Conservation (phyloP, 306 rosid genomes). For the Lagenaria siceraria region DNA sequence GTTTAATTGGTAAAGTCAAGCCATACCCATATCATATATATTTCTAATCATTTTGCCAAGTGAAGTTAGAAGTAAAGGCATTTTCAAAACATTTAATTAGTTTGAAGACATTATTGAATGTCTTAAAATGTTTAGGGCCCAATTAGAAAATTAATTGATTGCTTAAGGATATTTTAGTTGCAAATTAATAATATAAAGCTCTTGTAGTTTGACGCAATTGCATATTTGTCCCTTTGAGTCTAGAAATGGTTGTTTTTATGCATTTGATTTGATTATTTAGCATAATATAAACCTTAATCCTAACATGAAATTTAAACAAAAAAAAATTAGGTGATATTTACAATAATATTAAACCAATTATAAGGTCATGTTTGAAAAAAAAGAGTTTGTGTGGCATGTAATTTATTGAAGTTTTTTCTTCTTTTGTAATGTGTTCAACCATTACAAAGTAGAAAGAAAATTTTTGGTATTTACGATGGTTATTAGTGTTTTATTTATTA, state of each 20-base stretch:
- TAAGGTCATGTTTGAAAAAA: not conserved
- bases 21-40: not conserved
- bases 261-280: not conserved
- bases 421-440: no score
- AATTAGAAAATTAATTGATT: not conserved
- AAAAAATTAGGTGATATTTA: not conserved
- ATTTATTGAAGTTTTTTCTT: not conserved
- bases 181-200: not conserved
- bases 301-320: not conserved
- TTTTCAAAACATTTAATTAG: not conserved
- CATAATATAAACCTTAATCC: not conserved
- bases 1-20: not conserved
- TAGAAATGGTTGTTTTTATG: not conserved
- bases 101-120: not conserved
- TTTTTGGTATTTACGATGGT: no score
- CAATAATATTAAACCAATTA: no score
- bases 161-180: not conserved
- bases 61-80: not conserved
- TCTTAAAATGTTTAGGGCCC: not conserved
- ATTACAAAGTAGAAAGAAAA: no score
- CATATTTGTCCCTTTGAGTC: not conserved
- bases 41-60: not conserved
- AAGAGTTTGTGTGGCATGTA: not conserved
- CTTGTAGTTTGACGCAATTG: not conserved
- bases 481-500: no score